Evolutionary conservation across 116 monocot species (phyloP), one percentile per base, ranked within the genome.

Genomic region (Iris pallida): DNA sequence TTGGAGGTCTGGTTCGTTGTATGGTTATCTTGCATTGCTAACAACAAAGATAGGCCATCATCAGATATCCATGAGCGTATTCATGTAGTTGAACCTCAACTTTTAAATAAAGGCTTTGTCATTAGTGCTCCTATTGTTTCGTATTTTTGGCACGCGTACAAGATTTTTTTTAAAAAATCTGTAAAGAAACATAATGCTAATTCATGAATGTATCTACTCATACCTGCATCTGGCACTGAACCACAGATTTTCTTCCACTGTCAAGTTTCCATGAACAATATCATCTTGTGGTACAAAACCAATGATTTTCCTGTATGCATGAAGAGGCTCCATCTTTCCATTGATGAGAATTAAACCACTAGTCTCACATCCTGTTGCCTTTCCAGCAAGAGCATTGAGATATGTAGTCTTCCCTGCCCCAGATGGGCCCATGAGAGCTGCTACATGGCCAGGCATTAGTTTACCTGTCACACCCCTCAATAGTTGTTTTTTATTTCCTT

Each of bases 181-280:
- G 10, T 6, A 59, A 59, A 59, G 13, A 59, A 17, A 59, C 59
- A 64, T 30, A 30, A 30, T 30, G 3, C 30, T 30, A 7, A 14
- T 8, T 20, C 30, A 30, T 30, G 30, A 30, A 30, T 30, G 30
- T 41, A 18, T 57, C 11, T 30, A 30, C 16, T 10, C 15, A 2
- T 83, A 88, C 87, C 87, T 88, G 87, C 87, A 88, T 47, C 74
- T 75, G n/a, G 87, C 87, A 55, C 81, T 88, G 65, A 88, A 88
- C 87, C 87, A 87, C 11, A 87, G 87, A 63, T 87, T 87, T 71
- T 87, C 87, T 65, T 87, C 83, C 9, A 87, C 87, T 5, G 83
- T 83, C 70, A 87, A 83, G 72, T 87, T 75, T 10, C 87, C 87
- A 73, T 87, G 87, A 46, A 87, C 87, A 63, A 87, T 81, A 73